These are phyloP conservation scores for Aspergillus sclerotioniger DNA, from an alignment of 495 filamentous ascomycete genomes.

Conservation along the genomic window DNA sequence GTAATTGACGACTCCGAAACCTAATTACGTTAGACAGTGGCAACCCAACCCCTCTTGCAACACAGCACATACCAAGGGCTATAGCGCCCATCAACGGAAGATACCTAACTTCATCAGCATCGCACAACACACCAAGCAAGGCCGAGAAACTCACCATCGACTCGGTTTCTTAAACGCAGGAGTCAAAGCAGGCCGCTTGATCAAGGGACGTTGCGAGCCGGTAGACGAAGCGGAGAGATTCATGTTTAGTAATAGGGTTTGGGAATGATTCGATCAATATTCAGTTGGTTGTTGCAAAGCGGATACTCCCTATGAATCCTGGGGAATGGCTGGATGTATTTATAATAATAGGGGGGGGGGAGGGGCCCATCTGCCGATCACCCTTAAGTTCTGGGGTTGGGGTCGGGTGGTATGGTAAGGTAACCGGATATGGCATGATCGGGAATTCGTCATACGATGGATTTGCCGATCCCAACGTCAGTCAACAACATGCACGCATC, in stretches of 20 bases:
- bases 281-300: not conserved
- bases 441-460: conserved; percentile 4
- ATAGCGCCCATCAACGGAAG: not conserved
- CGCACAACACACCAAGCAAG: not conserved
- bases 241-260: not conserved
- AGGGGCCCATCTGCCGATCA: not conserved
- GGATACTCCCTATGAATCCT: not conserved
- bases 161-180: not conserved
- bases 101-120: too few relatives aligned
- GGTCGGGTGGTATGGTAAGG: not conserved
- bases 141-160: not conserved
- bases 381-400: not conserved
- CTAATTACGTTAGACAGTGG: not conserved
- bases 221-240: not conserved
- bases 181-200: not conserved
- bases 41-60: not conserved
- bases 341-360: not conserved
- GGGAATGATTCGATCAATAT: not conserved
- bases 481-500: too few relatives aligned
- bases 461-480: conserved; percentile 1
- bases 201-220: not conserved
- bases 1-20: conserved; percentile 1
- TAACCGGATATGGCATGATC: not conserved
- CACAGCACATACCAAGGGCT: not conserved
- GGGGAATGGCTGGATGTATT: not conserved